Percentiles rank a stretch among this genome's conserved stretches.
These are phyloP conservation scores for Ogataea degrootiae DNA, from an alignment of 805 yeast species.

Conservation along the genomic window DNA sequence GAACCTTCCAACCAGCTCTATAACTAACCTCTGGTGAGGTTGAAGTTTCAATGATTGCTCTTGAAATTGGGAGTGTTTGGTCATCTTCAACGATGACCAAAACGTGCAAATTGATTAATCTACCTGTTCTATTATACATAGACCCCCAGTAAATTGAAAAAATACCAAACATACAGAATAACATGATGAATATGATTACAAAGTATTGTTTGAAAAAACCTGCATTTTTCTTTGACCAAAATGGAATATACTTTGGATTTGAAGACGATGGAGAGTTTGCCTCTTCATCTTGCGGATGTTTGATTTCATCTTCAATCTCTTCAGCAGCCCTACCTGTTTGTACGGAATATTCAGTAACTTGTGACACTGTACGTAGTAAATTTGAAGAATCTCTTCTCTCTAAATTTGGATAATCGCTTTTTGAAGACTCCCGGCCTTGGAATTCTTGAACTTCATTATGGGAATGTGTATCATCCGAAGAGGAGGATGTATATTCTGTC, in stretches of 20 bases:
- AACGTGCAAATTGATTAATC: constrained; percentile 32
- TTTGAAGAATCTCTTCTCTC: background rate
- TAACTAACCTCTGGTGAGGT: constrained; percentile 7
- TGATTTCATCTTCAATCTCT: constrained; percentile 4
- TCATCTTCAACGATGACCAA: constrained; percentile 37
- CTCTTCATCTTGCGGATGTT: background rate
- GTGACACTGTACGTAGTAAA: constrained; percentile 19
- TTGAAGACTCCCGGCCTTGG: too few relatives aligned
- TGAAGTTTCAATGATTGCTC: constrained; percentile 21
- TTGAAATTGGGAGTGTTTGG: constrained; percentile 26
- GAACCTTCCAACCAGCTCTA: constrained; percentile 33
- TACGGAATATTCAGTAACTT: constrained; percentile 20
- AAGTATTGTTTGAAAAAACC: constrained; percentile 11
- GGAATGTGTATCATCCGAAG: too few relatives aligned
- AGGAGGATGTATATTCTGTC: too few relatives aligned
- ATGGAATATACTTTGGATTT: constrained; percentile 2
- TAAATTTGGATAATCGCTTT: background rate
- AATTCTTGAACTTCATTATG: too few relatives aligned
- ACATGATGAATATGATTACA: constrained; percentile 25
- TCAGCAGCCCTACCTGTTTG: constrained; percentile 8
- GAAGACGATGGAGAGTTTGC: background rate
- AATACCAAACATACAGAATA: constrained; percentile 33
- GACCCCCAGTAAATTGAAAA: constrained; percentile 49
- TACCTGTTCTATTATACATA: constrained; percentile 28
- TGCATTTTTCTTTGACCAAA: constrained; percentile 15